Evolutionary conservation across 495 filamentous ascomycete species (phyloP).

Genomic region (Mycothermus thermophilus): DNA sequence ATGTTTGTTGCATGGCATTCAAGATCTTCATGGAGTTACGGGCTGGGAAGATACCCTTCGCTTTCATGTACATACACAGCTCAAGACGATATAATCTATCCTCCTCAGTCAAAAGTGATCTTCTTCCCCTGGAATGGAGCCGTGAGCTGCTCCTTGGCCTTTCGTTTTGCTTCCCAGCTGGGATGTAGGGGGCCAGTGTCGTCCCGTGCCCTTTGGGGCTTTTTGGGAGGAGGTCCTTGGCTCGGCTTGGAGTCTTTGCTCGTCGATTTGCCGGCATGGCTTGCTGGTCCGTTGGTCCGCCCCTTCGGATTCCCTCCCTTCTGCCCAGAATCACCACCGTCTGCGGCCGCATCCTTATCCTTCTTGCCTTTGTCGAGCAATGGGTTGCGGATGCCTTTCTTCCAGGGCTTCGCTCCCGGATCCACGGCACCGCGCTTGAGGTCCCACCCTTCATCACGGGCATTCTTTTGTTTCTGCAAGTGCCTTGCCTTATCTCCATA

Average conservation of each 20-base stretch:
- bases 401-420: slow-evolving; percentile 30
- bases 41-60: not conserved
- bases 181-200: slow-evolving; percentile 67
- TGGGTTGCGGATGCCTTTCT: slow-evolving; percentile 25
- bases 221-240: slow-evolving; percentile 2
- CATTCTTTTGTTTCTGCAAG: slow-evolving; percentile 9
- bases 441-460: slow-evolving; percentile 41
- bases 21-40: too few species aligned
- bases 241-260: too few species aligned
- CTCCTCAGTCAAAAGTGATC: slow-evolving; percentile 64
- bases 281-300: too few species aligned
- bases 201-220: slow-evolving; percentile 30
- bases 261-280: too few species aligned
- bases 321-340: too few species aligned
- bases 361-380: slow-evolving; percentile 5
- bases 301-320: too few species aligned
- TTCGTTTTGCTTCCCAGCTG: slow-evolving; percentile 81
- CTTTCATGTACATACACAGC: not conserved
- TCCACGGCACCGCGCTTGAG: slow-evolving; percentile 31
- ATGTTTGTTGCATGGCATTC: too few species aligned
- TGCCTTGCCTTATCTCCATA: slow-evolving; percentile 37
- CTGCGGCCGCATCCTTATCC: too few species aligned
- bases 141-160: slow-evolving; percentile 44
- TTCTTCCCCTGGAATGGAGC: slow-evolving; percentile 75
- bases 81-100: not conserved